Percentiles rank a stretch among this genome's conserved stretches.
Conservation (phyloP, 2,329 filamentous ascomycete genomes). For the Monosporascus sp. region DNA sequence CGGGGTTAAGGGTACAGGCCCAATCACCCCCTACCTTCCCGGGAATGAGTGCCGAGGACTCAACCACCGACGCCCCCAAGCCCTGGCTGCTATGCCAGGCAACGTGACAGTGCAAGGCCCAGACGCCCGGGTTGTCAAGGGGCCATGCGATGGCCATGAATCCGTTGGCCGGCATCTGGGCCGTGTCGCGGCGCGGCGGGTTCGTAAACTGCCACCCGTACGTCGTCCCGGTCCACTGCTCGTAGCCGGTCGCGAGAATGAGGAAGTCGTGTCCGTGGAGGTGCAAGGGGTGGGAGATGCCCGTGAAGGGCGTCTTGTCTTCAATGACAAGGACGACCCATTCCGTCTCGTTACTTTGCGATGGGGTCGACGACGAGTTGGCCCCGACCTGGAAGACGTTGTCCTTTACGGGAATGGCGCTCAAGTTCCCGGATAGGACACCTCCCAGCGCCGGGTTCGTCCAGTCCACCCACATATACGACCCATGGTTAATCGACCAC, state of each 20-base stretch:
- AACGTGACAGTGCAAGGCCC: slow-evolving; percentile 33
- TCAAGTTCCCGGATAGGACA: slow-evolving; percentile 18
- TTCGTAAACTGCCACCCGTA: slow-evolving; percentile 31
- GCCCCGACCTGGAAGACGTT: slow-evolving; percentile 27
- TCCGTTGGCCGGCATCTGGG: slow-evolving; percentile 38
- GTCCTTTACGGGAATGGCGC: slow-evolving; percentile 18
- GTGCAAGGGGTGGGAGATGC: slow-evolving; percentile 35
- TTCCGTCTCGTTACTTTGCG: too few relatives aligned
- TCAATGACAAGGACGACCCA: slow-evolving; percentile 33
- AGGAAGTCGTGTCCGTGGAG: slow-evolving; percentile 41
- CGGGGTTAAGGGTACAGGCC: too few relatives aligned
- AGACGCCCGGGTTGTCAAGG: slow-evolving; percentile 47
- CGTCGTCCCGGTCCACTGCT: slow-evolving; percentile 22
- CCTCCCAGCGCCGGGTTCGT: slow-evolving; percentile 38
- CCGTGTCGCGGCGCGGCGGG: slow-evolving; percentile 44
- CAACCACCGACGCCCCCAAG: too few relatives aligned
- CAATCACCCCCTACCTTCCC: too few relatives aligned
- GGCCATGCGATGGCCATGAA: slow-evolving; percentile 45
- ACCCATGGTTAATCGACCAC: too few relatives aligned
- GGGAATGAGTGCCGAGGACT: too few relatives aligned
- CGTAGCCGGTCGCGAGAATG: slow-evolving; percentile 27
- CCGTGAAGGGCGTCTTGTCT: too few relatives aligned
- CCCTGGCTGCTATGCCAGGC: not conserved
- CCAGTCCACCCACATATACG: slow-evolving; percentile 44
- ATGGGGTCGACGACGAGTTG: too few relatives aligned